Evolutionary conservation across 192 early-diverging fungal species (phyloP), one percentile per base, ranked within the genome.

Genomic region (Backusella mclennaniae): DNA sequence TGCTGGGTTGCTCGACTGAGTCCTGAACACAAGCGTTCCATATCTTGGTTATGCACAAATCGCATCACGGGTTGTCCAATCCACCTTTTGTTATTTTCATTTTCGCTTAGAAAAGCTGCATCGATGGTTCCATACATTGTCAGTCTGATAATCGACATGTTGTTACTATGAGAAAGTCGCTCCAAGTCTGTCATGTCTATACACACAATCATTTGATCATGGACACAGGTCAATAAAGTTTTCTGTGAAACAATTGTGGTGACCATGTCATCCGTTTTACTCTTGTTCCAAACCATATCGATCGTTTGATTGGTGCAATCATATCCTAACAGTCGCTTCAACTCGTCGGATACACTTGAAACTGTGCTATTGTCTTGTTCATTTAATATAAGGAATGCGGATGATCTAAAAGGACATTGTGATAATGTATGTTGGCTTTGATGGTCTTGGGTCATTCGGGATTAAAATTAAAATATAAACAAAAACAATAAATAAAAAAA

Each of bases 91-190:
- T 71, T 33, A 67, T 14, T 59, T 11, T 15, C 19, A 49, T 41
- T 11, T 17, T 44, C 63, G 63, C n/a, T 73, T 66, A 52, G 9
- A 49, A 78, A 73, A 19, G 63, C 53, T 46, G 80, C 69, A 23
- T 81, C 74, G 17, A 81, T 81, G 19, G 75, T 71, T 56, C 80
- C 80, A 77, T 81, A 81, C 15, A 63, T 46, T 8, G 68, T 77
- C 17, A 81, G 23, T n/a, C 80, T 73, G 42, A 72, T 69, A 67
- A 76, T 77, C 3, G 67, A 26, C 12, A 67, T 73, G 53, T 8
- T 17, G 21, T 63, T 12, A 12, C 52, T 36, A 11, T 33, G 41
- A 52, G 9, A 36, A 19, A 69, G 63, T 35, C 69, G 66, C 9
- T 75, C 33, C 21, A 75, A 35, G 63, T 38, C 59, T 2, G 74